A percentile compares a stretch with the other conserved stretches of the same genome.
Evolutionary conservation across 371 early-diverging fungal species (phyloP).

Genomic region (Mucor sp.): DNA sequence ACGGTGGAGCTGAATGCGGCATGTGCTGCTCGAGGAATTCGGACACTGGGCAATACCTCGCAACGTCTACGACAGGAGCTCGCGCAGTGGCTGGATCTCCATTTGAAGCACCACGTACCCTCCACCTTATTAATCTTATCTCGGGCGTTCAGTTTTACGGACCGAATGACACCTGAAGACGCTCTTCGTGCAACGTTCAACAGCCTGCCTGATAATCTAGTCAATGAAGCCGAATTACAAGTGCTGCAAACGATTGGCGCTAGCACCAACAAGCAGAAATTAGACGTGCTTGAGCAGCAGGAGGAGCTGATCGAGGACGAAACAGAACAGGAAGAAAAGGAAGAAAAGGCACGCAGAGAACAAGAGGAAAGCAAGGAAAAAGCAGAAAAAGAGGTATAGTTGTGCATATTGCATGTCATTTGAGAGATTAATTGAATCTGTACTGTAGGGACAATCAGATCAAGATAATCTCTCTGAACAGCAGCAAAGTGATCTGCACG

Average conservation of each 20-base stretch:
- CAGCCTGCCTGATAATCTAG: slow-evolving; percentile 85
- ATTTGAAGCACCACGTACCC: slow-evolving; percentile 85
- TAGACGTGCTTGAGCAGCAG: slow-evolving; percentile 91
- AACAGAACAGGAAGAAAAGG: slow-evolving; percentile 61
- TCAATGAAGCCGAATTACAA: slow-evolving; percentile 85
- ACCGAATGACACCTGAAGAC: slow-evolving; percentile 61
- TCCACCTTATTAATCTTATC: slow-evolving; percentile 86
- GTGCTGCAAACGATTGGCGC: slow-evolving; percentile 80
- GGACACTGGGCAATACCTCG: slow-evolving; percentile 79
- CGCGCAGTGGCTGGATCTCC: slow-evolving; percentile 91
- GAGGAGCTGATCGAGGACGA: slow-evolving; percentile 93
- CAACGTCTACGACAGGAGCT: slow-evolving; percentile 84
- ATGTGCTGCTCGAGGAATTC: slow-evolving; percentile 90
- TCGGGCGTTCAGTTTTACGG: slow-evolving; percentile 81
- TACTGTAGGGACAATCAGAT: neutral
- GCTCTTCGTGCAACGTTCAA: slow-evolving; percentile 90
- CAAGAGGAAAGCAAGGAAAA: slow-evolving; percentile 13
- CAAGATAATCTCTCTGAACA: slow-evolving; percentile 38
- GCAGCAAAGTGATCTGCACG: slow-evolving; percentile 63
- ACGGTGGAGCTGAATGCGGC: slow-evolving; percentile 82
- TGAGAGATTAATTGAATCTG: neutral
- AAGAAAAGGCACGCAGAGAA: slow-evolving; percentile 49
- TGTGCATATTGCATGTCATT: neutral
- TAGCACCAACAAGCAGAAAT: slow-evolving; percentile 86
- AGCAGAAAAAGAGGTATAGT: neutral